Evolutionary conservation across 805 yeast species (phyloP).

Genomic region (Ogataea minuta): DNA sequence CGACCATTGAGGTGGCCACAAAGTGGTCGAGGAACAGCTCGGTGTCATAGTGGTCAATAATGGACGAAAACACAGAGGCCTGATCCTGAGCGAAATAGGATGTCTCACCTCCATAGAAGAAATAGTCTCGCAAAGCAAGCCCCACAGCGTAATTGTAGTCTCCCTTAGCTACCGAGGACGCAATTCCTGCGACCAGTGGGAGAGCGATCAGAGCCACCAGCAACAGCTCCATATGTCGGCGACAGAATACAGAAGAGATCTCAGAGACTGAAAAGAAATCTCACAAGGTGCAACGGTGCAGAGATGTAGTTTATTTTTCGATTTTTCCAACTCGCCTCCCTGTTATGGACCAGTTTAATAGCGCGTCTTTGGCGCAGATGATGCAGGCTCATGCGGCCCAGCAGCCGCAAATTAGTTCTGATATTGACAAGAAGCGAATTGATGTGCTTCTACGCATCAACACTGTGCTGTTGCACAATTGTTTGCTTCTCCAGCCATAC

Average conservation of each 20-base stretch:
- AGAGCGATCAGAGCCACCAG: not conserved
- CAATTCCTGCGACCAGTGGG: not conserved
- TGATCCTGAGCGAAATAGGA: constrained; percentile 6
- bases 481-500: constrained; percentile 30
- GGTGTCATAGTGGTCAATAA: constrained; percentile 4
- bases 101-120: constrained; percentile 7
- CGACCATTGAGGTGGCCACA: constrained; percentile 5
- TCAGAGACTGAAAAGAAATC: not conserved
- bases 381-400: constrained; percentile 30
- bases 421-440: constrained; percentile 35
- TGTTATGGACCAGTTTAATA: constrained; percentile 9
- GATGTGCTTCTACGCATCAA: constrained; percentile 36
- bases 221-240: not conserved
- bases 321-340: not conserved
- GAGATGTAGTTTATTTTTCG: not conserved
- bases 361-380: constrained; percentile 12
- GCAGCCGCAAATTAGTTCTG: constrained; percentile 29
- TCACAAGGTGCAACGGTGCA: not conserved
- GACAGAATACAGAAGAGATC: not conserved
- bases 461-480: constrained; percentile 33
- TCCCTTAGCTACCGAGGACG: constrained; percentile 2
- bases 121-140: constrained; percentile 9
- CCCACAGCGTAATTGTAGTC: constrained; percentile 11
- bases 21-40: constrained; percentile 9
- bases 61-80: constrained; percentile 7